Percentiles rank a stretch among this genome's conserved stretches.
Evolutionary conservation across 2,329 filamentous ascomycete species (phyloP).

Genomic region (Arthrobotrys entomopaga): DNA sequence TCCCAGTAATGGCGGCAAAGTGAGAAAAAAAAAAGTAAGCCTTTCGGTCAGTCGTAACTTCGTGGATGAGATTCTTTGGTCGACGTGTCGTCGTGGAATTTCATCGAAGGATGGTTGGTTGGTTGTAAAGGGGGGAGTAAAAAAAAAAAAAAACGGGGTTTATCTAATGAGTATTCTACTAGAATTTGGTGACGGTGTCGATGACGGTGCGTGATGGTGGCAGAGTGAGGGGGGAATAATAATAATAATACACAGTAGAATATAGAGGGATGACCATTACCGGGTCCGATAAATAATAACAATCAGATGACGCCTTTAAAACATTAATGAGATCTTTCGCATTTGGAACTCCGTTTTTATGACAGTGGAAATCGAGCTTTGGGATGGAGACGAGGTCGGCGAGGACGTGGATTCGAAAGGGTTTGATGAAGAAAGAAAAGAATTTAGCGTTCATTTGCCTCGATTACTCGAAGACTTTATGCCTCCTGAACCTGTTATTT

Average conservation of each 20-base stretch:
- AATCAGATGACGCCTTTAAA: conserved; percentile 59
- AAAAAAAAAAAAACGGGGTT: conserved; percentile 5
- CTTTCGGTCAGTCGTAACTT: conserved; percentile 43
- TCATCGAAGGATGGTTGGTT: conserved; percentile 15
- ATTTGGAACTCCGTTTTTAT: conserved; percentile 49
- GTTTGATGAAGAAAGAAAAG: not conserved
- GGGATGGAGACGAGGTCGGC: not conserved
- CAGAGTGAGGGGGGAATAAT: not conserved
- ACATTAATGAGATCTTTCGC: conserved; percentile 52
- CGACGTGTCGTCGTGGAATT: conserved; percentile 22
- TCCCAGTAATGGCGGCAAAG: conserved; percentile 41
- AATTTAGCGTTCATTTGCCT: conserved; percentile 65
- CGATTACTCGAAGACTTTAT: conserved; percentile 63
- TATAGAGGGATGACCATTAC: conserved; percentile 14
- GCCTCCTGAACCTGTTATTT: conserved; percentile 75
- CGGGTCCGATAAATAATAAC: conserved; percentile 24
- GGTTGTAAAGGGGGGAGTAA: too few relatives aligned
- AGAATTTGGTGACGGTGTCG: not conserved
- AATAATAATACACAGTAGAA: conserved; percentile 38
- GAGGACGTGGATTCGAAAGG: not conserved
- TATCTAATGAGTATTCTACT: conserved; percentile 33
- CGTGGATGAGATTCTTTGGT: conserved; percentile 19
- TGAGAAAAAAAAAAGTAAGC: conserved; percentile 7
- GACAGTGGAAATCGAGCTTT: conserved; percentile 41
- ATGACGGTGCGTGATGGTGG: not conserved